Evolutionary conservation across 805 yeast species (phyloP), one percentile per base, ranked within the genome.

Genomic region (Brettanomyces custersianus): DNA sequence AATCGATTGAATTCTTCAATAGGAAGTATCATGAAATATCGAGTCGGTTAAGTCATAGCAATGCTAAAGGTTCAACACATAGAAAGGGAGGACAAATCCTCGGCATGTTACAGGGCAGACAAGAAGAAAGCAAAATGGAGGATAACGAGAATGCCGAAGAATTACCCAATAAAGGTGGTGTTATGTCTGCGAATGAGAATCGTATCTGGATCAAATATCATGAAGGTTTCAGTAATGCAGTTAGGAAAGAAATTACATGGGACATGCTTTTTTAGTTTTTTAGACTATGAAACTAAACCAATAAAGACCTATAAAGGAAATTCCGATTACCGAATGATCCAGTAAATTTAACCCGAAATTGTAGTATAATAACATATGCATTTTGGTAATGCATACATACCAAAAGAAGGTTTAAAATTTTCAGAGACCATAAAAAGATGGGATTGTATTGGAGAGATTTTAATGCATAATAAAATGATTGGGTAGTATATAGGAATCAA

Each of bases 211-310:
- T 87, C n/a, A 85, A 81, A 51, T 86, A 79, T 52, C 82, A 81
- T 43, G 96, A 87, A 58, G 96, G 96, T 1, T 87, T 80, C 50
- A 82, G 94, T 4, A 81, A 85, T 55, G 96, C 96, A 0, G 96
- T 87, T 2, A 62, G 94, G 23, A 85, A 84, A 49, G 82, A 79
- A 36, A 74, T 87, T 18, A 72, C 78, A 16, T 88, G 95, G 95
- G 54, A 61, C 6, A 79, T 72, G 37, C 55, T 87, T 18, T 83
- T 84, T 31, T n/a, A n/a, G n/a, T n/a, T n/a, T n/a, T n/a, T n/a
- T n/a, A n/a, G n/a, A n/a, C n/a, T n/a, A n/a, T n/a, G n/a, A n/a
- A n/a, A n/a, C n/a, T n/a, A n/a, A n/a, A n/a, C n/a, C n/a, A n/a
- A n/a, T n/a, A n/a, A n/a, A n/a, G n/a, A n/a, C n/a, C n/a, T n/a